Base-by-base conservation (phyloP, 106 monocot species). In the Dendrobium huoshanense region DNA sequence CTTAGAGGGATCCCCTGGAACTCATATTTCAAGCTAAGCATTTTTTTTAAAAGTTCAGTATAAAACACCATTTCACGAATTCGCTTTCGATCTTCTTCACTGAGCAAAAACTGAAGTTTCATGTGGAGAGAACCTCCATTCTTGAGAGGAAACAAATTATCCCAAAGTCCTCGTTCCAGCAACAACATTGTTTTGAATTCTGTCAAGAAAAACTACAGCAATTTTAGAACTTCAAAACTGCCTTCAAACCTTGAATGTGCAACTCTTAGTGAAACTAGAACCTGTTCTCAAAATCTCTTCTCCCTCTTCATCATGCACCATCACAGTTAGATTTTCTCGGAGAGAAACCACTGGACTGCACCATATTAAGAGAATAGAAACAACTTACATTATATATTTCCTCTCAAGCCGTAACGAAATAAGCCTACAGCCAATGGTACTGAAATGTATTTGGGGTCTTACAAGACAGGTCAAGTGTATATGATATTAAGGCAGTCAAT, bases 301-400 rank as follows among this genome's bases (percentile, higher is more conserved):
- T 41, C 89, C 92, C 25, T 77, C 86, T 37, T 64, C 70, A 74
- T 92, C 85, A 37, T 64, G 77, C 9, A 95, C 77, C 82, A 82
- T 82, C 54, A 95, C 33, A 16, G 82, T 55, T 82, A 95, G 65
- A 65, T 89, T 91, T 49, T 92, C 92, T 17, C 87, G 88, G 42
- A 95, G 78, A 51, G 95, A 92, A 51, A 70, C 64, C 55, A 95
- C 82, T 15, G 90, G 92, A 68, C 95, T 95, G 89, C 86, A 90
- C 55, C 22, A 56, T 75, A 70, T 6, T 24, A 64, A 13, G 64
- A 58, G 4, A 58, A 82, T 18, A 76, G 17, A 58, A 4, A 16
- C 1, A 58, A 37, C 4, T 58, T 58, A 4, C 58, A 58, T 0
- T 58, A 58, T 45, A 45, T 45, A 37, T 64, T 17, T 67, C 16